Evolutionary conservation across 306 rosid species (phyloP), one percentile per base, ranked within the genome.

Genomic region (Vicia faba): DNA sequence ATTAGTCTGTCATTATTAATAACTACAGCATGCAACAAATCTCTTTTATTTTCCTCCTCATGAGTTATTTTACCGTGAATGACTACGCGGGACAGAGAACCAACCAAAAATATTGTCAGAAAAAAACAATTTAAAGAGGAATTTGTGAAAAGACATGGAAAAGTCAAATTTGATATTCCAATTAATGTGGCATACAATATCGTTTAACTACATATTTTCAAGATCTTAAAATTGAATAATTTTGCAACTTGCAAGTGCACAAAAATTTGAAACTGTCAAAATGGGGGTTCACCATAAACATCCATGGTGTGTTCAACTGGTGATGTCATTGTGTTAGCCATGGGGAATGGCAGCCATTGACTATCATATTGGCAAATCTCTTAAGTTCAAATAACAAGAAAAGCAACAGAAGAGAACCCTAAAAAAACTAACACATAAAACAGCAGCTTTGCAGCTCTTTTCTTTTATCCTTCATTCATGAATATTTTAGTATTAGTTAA

Each of bases 181-280:
- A 51, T 25, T 28, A 46, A 8, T 28, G 46, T 23, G 12, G 11
- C 64, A 68, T 11, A 62, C 56, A 50, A 40, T 15, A 48, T 39
- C 55, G 50, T 58, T 48, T 50, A 20, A 44, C 41, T 28, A 65
- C 18, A 61, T 10, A 28, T 46, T 79, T 69, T 50, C 36, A 53
- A 44, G 48, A 61, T 73, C 35, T 29, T 45, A 35, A 54, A 38
- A 44, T 20, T 12, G 5, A 44, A 26, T n/a, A 56, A 11, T 8
- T 20, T 20, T 28, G 69, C 43, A 68, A 28, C 45, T 50, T 29
- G 74, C 46, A 70, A 41, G 40, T 64, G 25, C 61, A 51, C 35
- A 26, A 64, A 56, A 74, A 51, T 16, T 57, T 38, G 58, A 69
- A 75, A 62, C 14, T 48, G 23, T 18, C 2, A n/a, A 26, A 8